These are phyloP conservation scores for Metschnikowia continentalis DNA, from an alignment of 805 yeast genomes.

Conservation along the genomic window DNA sequence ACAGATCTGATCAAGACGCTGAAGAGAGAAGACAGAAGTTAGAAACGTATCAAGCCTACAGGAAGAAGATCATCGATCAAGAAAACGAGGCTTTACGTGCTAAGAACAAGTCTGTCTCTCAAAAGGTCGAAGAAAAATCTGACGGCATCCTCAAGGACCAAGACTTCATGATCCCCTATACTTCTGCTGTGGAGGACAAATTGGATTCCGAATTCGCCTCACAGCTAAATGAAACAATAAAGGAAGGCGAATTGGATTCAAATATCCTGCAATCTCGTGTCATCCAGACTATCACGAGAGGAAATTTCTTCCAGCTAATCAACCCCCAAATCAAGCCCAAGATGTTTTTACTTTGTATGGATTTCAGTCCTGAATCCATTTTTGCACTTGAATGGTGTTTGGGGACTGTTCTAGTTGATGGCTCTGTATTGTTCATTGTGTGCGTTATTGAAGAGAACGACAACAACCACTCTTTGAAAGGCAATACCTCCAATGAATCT, in stretches of 20 bases:
- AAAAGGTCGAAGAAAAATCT: constrained; percentile 10
- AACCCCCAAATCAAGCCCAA: constrained; percentile 45
- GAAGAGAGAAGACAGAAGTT: constrained; percentile 46
- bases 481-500: constrained; percentile 33
- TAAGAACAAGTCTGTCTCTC: constrained; percentile 1
- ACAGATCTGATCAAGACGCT: constrained; percentile 44
- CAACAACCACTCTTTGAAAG: constrained; percentile 39
- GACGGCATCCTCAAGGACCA: constrained; percentile 12
- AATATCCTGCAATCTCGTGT: constrained; percentile 52
- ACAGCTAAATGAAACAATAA: constrained; percentile 48
- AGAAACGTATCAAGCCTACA: constrained; percentile 55
- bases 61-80: constrained; percentile 58
- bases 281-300: constrained; percentile 67
- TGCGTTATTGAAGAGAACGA: constrained; percentile 47
- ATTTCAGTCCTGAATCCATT: constrained; percentile 74
- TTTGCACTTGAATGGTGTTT: constrained; percentile 86
- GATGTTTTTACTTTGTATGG: constrained; percentile 74
- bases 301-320: constrained; percentile 53
- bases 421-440: constrained; percentile 73
- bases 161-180: constrained; percentile 55
- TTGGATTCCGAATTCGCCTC: constrained; percentile 59
- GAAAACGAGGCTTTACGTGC: constrained; percentile 36
- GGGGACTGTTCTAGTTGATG: constrained; percentile 80
- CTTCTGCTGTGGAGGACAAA: constrained; percentile 63
- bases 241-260: constrained; percentile 52